A percentile compares a stretch with the other conserved stretches of the same genome.
These are phyloP conservation scores for Cystoisospora suis DNA, from an alignment of 169 alveolate genomes.

Conservation along the genomic window DNA sequence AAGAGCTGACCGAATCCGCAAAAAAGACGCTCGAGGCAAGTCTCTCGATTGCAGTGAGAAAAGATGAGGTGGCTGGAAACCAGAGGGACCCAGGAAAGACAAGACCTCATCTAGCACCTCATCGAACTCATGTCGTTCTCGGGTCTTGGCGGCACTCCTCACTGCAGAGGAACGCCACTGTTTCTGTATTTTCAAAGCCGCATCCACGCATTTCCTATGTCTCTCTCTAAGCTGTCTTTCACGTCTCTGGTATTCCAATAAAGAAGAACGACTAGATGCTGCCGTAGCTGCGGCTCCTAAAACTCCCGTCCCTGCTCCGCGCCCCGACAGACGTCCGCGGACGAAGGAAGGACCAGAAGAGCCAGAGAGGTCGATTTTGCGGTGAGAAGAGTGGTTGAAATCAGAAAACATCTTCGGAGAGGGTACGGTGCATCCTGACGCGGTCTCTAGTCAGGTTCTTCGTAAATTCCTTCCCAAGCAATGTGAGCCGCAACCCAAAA, in stretches of 20 bases:
- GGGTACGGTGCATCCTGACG: no score
- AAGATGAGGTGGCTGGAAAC: no score
- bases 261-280: not conserved
- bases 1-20: not conserved
- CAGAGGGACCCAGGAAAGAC: no score
- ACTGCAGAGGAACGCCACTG: not conserved
- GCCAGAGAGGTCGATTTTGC: conserved; percentile 8
- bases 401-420: not conserved
- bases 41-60: no score
- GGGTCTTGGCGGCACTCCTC: not conserved
- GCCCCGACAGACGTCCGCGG: conserved; percentile 4
- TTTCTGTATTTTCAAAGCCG: not conserved
- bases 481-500: no score
- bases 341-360: conserved; percentile 10
- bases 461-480: no score
- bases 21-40: no score
- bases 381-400: not conserved
- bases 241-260: conserved; percentile 15
- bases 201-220: conserved; percentile 2
- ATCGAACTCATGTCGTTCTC: not conserved
- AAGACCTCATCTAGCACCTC: not conserved
- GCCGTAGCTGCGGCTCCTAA: not conserved
- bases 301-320: not conserved
- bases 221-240: conserved; percentile 19
- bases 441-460: no score